Conservation (phyloP, 495 filamentous ascomycete genomes). For the Penicillium chermesinum region DNA sequence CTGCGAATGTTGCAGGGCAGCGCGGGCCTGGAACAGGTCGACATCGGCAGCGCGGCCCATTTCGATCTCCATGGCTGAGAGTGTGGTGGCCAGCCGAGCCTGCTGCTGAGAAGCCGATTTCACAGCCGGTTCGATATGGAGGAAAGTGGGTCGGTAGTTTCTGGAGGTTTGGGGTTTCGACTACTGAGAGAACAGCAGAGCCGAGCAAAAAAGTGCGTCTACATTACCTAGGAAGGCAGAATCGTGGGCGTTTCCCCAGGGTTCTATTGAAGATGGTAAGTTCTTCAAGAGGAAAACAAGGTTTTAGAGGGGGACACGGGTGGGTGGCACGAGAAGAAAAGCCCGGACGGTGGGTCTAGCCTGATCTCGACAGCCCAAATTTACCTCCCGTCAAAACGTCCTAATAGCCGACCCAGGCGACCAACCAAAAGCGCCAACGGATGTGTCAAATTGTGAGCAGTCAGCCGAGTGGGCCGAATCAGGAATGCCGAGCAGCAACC, state of each 20-base stretch:
- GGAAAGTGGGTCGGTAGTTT: background rate
- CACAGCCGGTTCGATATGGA: background rate
- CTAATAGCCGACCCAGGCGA: background rate
- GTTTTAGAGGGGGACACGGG: too few species aligned
- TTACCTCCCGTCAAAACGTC: background rate
- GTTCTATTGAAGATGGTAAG: too few species aligned
- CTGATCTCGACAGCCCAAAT: background rate
- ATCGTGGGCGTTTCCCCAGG: too few species aligned
- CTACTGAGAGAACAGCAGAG: background rate
- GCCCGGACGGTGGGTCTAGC: background rate
- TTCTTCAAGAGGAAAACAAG: too few species aligned
- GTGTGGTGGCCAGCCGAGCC: too few species aligned
- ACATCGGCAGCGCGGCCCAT: conserved; percentile 38
- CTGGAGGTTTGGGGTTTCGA: background rate
- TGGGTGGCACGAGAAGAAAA: background rate
- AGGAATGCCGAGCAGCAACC: background rate
- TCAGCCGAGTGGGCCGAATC: background rate
- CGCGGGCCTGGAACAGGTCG: conserved; percentile 56
- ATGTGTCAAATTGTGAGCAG: background rate
- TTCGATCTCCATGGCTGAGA: conserved; percentile 21
- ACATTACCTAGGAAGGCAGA: background rate
- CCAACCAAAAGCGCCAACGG: background rate
- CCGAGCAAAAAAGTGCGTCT: background rate
- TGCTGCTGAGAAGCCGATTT: too few species aligned
- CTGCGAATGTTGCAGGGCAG: conserved; percentile 64